Conservation (phyloP, 352 stramenopile species). For the Globisporangium paddicum region DNA sequence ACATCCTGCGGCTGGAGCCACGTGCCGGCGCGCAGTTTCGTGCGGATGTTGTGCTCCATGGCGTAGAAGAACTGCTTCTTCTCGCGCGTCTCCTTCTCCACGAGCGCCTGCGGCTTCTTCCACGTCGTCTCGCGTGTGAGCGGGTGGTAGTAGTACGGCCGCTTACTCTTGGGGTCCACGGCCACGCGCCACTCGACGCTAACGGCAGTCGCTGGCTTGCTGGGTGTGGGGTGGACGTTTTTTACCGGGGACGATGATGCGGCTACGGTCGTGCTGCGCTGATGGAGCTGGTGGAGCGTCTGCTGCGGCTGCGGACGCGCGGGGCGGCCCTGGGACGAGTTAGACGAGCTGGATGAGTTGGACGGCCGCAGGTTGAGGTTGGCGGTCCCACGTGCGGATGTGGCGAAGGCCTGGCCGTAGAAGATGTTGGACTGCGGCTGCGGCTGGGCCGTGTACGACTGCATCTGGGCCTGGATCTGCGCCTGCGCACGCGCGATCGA, state of each 20-base stretch:
- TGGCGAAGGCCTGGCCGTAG: slow-evolving; percentile 8
- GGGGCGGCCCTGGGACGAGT: not conserved
- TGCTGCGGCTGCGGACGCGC: slow-evolving; percentile 11
- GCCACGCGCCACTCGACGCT: slow-evolving; percentile 76
- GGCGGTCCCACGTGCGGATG: not conserved
- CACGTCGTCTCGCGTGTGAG: slow-evolving; percentile 96
- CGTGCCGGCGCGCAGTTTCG: slow-evolving; percentile 68
- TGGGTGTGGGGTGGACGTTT: too few relatives aligned
- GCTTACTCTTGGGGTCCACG: slow-evolving; percentile 78
- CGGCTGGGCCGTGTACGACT: slow-evolving; percentile 19
- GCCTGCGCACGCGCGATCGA: slow-evolving; percentile 22
- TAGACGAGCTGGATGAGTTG: not conserved
- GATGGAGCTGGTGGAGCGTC: slow-evolving; percentile 20
- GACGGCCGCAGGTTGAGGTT: too few relatives aligned
- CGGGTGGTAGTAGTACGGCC: slow-evolving; percentile 97
- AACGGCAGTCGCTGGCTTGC: too few relatives aligned
- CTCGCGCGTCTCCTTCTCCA: slow-evolving; percentile 76
- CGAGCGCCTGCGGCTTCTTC: slow-evolving; percentile 90
- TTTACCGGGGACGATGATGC: too few relatives aligned
- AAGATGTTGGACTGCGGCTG: slow-evolving; percentile 10
- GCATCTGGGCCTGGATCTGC: slow-evolving; percentile 34
- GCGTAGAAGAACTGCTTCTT: slow-evolving; percentile 91
- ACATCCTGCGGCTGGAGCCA: slow-evolving; percentile 47
- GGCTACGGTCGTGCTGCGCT: slow-evolving; percentile 21
- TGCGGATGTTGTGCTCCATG: slow-evolving; percentile 96